These are phyloP conservation scores for Malania oleifera DNA, from an alignment of 164 flowering plant genomes.

Conservation along the genomic window DNA sequence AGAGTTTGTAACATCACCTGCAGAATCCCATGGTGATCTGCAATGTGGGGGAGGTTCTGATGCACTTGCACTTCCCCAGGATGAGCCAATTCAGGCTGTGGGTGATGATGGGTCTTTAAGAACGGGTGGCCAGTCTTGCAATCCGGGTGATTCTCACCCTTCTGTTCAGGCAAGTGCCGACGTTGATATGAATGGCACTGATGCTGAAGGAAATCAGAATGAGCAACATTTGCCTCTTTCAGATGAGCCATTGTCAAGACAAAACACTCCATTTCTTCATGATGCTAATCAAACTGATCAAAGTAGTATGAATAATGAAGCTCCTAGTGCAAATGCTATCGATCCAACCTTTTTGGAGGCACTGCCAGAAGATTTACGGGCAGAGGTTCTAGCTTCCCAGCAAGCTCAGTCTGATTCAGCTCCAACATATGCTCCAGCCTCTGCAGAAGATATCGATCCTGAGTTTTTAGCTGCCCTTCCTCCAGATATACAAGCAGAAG, in stretches of 20 bases:
- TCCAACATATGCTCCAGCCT: conserved; percentile 63
- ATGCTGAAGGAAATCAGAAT: conserved; percentile 35
- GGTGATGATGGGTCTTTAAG: conserved; percentile 27
- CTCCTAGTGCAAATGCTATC: conserved; percentile 55
- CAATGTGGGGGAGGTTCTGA: conserved; percentile 19
- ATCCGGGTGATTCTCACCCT: conserved; percentile 28
- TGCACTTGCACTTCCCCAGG: conserved; percentile 17
- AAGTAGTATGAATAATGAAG: conserved; percentile 32
- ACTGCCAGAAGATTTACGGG: conserved; percentile 89
- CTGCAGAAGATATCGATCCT: conserved; percentile 87
- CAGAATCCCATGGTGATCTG: conserved; percentile 19
- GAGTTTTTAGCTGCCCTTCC: conserved; percentile 98
- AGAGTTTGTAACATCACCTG: conserved; percentile 24
- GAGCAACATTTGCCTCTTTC: conserved; percentile 29
- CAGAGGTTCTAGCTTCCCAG: conserved; percentile 94
- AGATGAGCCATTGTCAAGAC: conserved; percentile 36
- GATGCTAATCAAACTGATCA: conserved; percentile 51
- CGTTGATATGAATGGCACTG: conserved; percentile 58
- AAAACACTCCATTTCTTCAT: conserved; percentile 25
- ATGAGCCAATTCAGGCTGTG: conserved; percentile 24
- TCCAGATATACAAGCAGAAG: conserved; percentile 96
- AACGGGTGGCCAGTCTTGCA: conserved; percentile 33
- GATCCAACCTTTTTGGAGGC: conserved; percentile 98
- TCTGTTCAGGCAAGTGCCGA: conserved; percentile 40
- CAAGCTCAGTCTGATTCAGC: conserved; percentile 72